phyloP scores from a whole-genome alignment of 2,329 filamentous ascomycete species.

The Penicillium janthinellum region DNA sequence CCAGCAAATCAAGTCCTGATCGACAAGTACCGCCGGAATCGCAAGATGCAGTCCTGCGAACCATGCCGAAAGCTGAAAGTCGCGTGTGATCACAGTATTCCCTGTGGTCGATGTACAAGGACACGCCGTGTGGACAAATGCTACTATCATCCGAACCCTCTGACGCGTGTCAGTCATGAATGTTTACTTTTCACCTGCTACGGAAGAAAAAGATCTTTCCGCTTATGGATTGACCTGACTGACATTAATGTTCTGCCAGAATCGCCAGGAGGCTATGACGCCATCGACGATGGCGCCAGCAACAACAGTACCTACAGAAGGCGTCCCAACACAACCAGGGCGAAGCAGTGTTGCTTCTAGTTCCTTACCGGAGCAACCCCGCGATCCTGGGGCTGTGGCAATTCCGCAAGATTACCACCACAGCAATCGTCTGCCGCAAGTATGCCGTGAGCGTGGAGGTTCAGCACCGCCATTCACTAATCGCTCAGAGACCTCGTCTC shows the following conservation, averaged over 20 bases:
- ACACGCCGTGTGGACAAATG: neutral
- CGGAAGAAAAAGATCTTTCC: neutral
- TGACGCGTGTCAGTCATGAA: neutral
- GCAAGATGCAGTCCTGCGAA: constrained; percentile 1
- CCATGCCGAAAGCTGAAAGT: constrained; percentile 1
- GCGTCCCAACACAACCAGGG: neutral
- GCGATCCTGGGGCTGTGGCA: neutral
- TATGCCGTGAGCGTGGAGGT: neutral
- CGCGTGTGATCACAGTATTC: neutral
- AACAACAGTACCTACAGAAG: neutral
- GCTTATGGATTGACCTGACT: neutral
- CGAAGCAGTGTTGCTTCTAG: neutral
- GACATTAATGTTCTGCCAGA: neutral
- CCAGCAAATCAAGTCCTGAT: neutral
- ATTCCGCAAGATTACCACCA: neutral
- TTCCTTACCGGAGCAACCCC: neutral
- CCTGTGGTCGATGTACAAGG: neutral
- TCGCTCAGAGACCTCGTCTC: neutral
- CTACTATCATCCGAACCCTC: neutral
- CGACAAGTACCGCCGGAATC: neutral
- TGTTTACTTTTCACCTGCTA: neutral
- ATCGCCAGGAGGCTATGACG: neutral
- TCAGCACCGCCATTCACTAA: neutral
- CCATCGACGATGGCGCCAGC: neutral
- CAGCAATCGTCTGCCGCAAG: neutral